Conservation (phyloP, 176 grass and related monocot genomes). For the Aegilops longissima region DNA sequence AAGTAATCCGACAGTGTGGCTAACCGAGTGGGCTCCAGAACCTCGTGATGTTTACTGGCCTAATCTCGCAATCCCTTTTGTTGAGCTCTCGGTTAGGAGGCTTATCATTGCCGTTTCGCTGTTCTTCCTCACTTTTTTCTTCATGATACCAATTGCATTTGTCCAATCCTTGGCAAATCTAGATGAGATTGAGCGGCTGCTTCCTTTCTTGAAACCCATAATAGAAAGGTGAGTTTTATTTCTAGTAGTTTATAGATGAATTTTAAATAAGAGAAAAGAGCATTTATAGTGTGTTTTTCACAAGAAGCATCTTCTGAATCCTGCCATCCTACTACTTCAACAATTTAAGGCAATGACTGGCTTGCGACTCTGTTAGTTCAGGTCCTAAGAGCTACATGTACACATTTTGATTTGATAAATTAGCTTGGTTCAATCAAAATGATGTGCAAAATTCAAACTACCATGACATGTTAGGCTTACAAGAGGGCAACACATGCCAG, state of each 20-base stretch:
- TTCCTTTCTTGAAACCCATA: constrained; percentile 73
- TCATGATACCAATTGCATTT: constrained; percentile 96
- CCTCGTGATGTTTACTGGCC: constrained; percentile 89
- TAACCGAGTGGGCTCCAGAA: constrained; percentile 92
- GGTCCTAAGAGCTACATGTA: not conserved
- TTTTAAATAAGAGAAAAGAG: not conserved
- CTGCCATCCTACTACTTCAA: not conserved
- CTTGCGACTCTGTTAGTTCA: constrained; percentile 1
- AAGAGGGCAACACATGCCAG: not conserved
- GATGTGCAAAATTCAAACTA: not conserved
- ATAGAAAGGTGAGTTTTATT: constrained; percentile 70
- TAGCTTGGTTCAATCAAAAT: not conserved
- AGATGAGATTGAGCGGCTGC: constrained; percentile 70
- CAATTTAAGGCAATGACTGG: not conserved
- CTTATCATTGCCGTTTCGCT: constrained; percentile 68
- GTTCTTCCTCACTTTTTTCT: constrained; percentile 96
- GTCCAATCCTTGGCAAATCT: constrained; percentile 93
- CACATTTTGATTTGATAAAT: not conserved
- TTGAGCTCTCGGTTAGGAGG: constrained; percentile 76
- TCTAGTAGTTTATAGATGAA: not conserved
- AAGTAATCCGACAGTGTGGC: constrained; percentile 92
- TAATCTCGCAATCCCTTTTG: constrained; percentile 88
- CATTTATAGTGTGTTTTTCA: not conserved
- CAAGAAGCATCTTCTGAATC: not conserved
- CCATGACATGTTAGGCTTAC: not conserved